phyloP scores from a whole-genome alignment of 345 rosid genomes.

The Trapa bicornis region DNA sequence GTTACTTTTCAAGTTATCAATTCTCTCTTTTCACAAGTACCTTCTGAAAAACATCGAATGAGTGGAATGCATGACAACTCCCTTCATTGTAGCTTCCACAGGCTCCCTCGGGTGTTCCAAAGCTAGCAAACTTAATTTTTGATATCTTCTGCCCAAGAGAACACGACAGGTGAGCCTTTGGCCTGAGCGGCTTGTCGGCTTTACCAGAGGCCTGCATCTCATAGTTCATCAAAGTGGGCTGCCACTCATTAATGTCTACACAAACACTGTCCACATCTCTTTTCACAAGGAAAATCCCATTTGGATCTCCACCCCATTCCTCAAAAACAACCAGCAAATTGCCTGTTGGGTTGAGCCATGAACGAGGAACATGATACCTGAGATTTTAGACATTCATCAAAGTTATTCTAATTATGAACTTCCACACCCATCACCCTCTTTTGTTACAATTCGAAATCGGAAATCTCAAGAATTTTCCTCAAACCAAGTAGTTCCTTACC shows the following conservation, averaged over 20 bases:
- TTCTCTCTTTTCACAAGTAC: conserved; percentile 20
- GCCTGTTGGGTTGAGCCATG: conserved; percentile 83
- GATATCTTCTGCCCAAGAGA: conserved; percentile 77
- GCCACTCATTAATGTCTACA: conserved; percentile 90
- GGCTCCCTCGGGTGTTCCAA: conserved; percentile 80
- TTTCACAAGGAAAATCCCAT: conserved; percentile 69
- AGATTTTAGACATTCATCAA: neutral
- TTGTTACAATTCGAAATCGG: too few relatives aligned
- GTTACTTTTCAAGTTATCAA: neutral
- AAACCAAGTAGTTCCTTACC: conserved; percentile 26
- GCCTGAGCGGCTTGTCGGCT: conserved; percentile 69
- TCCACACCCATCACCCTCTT: too few relatives aligned
- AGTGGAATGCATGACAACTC: conserved; percentile 85
- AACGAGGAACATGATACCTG: conserved; percentile 89
- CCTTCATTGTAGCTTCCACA: conserved; percentile 84
- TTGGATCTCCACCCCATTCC: conserved; percentile 98
- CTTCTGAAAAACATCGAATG: conserved; percentile 86
- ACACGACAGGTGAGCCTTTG: conserved; percentile 76
- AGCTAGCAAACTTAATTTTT: conserved; percentile 82
- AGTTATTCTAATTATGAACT: neutral
- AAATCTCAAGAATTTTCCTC: neutral
- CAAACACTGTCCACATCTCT: conserved; percentile 78
- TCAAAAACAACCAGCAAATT: conserved; percentile 91
- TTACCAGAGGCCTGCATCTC: conserved; percentile 74
- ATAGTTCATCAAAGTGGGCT: conserved; percentile 75